Evolutionary conservation across 2,329 filamentous ascomycete genomes (phyloP).

Genomic region (Beauveria australis): DNA sequence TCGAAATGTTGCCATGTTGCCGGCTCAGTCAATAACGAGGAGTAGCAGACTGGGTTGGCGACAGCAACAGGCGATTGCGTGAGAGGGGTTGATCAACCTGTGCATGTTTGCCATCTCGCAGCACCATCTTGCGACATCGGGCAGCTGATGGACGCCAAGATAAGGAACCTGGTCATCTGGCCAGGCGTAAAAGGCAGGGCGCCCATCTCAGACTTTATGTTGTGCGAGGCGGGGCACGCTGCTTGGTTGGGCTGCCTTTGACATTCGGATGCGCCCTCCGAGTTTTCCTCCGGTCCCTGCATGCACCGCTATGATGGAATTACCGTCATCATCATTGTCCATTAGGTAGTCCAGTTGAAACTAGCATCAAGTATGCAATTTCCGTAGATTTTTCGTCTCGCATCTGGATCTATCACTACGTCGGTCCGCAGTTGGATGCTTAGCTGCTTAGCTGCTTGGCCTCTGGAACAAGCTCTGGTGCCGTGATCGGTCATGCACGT

Average conservation of each 20-base stretch:
- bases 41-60: background rate
- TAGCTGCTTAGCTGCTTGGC: no score
- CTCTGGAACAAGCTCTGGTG: no score
- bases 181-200: background rate
- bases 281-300: no score
- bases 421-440: no score
- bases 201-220: background rate
- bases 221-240: background rate
- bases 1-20: background rate
- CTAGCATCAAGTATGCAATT: no score
- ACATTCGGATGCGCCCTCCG: constrained; percentile 1
- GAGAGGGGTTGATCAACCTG: background rate
- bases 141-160: background rate
- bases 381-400: no score
- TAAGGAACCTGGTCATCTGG: background rate
- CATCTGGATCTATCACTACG: no score
- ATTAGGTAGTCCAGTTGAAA: no score
- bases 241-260: background rate
- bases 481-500: no score
- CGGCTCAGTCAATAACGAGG: background rate
- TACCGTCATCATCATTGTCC: no score
- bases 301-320: no score
- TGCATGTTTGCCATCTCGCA: background rate
- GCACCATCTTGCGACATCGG: constrained; percentile 6
- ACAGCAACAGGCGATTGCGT: background rate